These are phyloP conservation scores for Phalaenopsis hybrid DNA, from an alignment of 116 monocot genomes.

Conservation along the genomic window DNA sequence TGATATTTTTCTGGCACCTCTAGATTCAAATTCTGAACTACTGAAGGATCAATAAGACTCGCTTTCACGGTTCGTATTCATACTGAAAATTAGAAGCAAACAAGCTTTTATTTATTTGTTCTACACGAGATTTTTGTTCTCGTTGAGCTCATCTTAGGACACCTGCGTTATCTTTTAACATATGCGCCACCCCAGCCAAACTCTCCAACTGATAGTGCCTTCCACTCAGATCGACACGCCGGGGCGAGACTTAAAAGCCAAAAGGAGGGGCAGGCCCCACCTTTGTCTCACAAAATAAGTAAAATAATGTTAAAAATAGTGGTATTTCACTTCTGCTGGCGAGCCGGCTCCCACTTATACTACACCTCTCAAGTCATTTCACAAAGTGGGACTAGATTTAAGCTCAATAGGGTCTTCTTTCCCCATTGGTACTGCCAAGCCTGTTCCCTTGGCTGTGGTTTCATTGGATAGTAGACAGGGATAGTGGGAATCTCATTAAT, in stretches of 20 bases:
- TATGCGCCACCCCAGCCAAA: too few species aligned
- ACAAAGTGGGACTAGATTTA: conserved; percentile 14
- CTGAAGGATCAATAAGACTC: too few species aligned
- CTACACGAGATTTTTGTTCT: too few species aligned
- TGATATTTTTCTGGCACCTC: too few species aligned
- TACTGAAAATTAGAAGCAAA: too few species aligned
- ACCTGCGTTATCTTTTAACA: too few species aligned
- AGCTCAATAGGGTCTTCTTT: conserved; percentile 16
- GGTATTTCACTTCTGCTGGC: neutral
- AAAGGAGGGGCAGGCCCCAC: neutral
- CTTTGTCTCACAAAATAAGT: neutral
- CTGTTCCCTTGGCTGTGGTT: conserved; percentile 15
- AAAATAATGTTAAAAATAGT: neutral
- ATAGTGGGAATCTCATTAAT: neutral
- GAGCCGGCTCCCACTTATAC: neutral
- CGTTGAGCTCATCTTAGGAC: too few species aligned
- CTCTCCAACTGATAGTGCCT: too few species aligned
- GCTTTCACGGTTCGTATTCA: too few species aligned
- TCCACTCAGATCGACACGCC: too few species aligned
- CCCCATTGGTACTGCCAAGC: conserved; percentile 10
- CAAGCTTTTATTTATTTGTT: too few species aligned
- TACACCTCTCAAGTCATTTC: neutral
- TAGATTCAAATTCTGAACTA: too few species aligned
- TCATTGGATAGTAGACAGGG: conserved; percentile 16
- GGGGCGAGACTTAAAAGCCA: neutral